Base-by-base conservation (phyloP, 1,284 basidiomycete species). In the Boletus putidus region DNA sequence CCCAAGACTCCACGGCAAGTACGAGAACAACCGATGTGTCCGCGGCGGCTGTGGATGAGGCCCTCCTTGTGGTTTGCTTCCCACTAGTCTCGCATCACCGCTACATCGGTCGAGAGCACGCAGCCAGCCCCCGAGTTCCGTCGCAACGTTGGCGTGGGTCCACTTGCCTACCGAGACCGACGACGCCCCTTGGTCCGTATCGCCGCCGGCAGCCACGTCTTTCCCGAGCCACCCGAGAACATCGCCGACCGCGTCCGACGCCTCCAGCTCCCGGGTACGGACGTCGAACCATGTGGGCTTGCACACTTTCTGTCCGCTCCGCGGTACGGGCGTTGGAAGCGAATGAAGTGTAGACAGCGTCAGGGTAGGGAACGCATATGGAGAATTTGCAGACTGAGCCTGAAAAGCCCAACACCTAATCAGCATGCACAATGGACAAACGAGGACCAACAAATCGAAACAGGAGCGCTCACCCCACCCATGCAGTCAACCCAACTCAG, bases 291-390 rank as follows among this genome's bases (percentile, higher is more conserved):
- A 92, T 20, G 81, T 79, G 3, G 90, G 89, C 71, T 92, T 92
- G 73, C 77, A 86, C 21, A 94, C 78, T 68, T 91, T 93, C 72
- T 98, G 96, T 3, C 81, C 80, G 6, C 78, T 82, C 39, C 93
- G 80, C 2, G 82, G 78, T 3, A 98, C 93, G 1, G 96, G 96
- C 2, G 86, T 86, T 0, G 96, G 96, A 3, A 99, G 81, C 4
- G 87, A 83, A 69, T 96, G 87, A 33, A 97, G 77, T 0, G 89
- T 87, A 0, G 91, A 90, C 21, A 93, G 77, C 3, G 91, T 82
- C 14, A 92, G 75, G 16, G 94, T 77, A 62, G 96, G 88, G 69
- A 98, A 96, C 18, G 87, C 84, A 71, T 98, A 91, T 1, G 93
- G 91, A 2, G 70, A 69, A 58, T 91, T 91, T 68, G 89, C 83